phyloP scores from a whole-genome alignment of 2,329 filamentous ascomycete species.

The Verruconis gallopava region DNA sequence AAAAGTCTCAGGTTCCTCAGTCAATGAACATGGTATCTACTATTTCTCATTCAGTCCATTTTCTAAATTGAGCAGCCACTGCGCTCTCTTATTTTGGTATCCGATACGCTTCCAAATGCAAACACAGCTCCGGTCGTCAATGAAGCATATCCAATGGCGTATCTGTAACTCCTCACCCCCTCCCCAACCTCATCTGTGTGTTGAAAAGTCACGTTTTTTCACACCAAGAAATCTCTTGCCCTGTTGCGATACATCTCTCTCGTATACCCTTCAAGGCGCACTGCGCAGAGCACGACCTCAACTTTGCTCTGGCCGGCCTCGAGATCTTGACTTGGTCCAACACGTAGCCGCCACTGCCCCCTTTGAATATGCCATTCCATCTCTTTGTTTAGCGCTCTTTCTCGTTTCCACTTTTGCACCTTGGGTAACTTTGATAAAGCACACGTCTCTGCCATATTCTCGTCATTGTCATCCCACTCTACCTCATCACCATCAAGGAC shows the following conservation, averaged over 20 bases:
- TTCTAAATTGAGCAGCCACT: no score
- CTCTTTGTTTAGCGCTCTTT: constrained; percentile 11
- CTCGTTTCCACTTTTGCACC: constrained; percentile 35
- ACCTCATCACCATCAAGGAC: constrained; percentile 35
- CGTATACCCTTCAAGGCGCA: constrained; percentile 62
- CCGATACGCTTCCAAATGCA: no score
- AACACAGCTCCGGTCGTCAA: no score
- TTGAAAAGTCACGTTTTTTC: no score
- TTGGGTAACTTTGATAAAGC: constrained; percentile 38
- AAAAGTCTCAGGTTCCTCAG: no score
- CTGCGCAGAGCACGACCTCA: constrained; percentile 61
- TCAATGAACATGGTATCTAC: no score
- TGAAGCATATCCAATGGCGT: no score
- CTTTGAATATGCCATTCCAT: constrained; percentile 24
- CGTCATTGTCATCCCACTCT: constrained; percentile 19
- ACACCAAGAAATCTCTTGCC: constrained; percentile 41
- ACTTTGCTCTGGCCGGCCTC: constrained; percentile 39
- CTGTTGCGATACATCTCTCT: constrained; percentile 54
- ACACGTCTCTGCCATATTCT: constrained; percentile 12
- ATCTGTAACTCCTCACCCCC: no score
- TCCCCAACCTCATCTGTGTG: no score
- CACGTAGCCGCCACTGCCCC: constrained; percentile 34
- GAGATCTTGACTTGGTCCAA: constrained; percentile 37
- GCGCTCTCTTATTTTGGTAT: no score
- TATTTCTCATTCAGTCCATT: no score